Base-by-base conservation (phyloP, 2,329 filamentous ascomycete species). In the Shiraia sp. region DNA sequence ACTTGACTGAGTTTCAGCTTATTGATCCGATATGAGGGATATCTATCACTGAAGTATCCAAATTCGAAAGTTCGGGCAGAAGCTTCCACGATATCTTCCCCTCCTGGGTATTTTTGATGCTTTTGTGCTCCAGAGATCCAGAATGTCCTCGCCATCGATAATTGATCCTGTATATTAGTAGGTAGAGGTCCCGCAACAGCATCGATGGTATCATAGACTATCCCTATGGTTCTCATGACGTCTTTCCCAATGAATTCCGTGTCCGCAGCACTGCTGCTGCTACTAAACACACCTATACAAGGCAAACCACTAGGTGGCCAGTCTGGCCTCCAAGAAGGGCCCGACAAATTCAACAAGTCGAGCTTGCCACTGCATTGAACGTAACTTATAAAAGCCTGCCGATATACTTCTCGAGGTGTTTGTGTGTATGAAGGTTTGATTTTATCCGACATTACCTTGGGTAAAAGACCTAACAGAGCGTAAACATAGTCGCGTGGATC, bases 241-340 rank as follows among this genome's bases (percentile, higher is more conserved):
- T 22, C 19, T 4, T 5, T 4, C 19, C 19, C 19, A 22, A 33
- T 12, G 16, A 25, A 5, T 10, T 16, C 32, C 22, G 4, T n/a
- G n/a, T 32, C 12, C 3, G 36, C 29, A 14, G 29, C 22, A 2
- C 29, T 32, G 13, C 32, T n/a, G 2, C 36, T 22, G 16, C 29
- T 27, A 26, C 23, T 24, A 13, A 16, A 36, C 2, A 9, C 4
- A 3, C 23, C 32, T n/a, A 14, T 24, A 3, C 22, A 9, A 12
- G 4, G 10, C 3, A 26, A 16, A 17, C 8, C 4, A 22, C 19
- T 15, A 6, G 10, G 2, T 1, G 36, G 32, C 36, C 36, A 40
- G 13, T 40, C 30, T 12, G 36, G 36, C 10, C 25, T 13, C 36
- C 36, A 40, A n/a, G 36, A 40, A 13, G 36, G 36, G 3, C 36